Evolutionary conservation across 2,329 filamentous ascomycete genomes (phyloP).

Genomic region (Aspergillus pseudoterreus): DNA sequence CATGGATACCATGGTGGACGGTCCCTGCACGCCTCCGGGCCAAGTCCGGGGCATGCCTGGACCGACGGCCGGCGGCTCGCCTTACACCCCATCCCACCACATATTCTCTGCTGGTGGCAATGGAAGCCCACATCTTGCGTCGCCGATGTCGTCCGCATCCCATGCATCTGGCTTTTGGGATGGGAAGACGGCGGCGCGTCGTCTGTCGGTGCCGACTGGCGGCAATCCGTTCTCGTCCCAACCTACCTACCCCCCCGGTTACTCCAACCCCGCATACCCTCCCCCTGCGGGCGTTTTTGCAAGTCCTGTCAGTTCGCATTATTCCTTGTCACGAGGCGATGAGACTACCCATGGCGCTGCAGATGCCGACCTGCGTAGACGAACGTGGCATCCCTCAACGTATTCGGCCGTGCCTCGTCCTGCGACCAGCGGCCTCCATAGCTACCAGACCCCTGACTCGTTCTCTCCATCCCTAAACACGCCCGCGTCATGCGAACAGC

Average conservation of each 20-base stretch:
- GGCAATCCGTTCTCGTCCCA: conserved; percentile 70
- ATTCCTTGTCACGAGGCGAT: conserved; percentile 37
- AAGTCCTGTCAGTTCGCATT: conserved; percentile 65
- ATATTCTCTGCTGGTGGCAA: conserved; percentile 70
- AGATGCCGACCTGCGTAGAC: conserved; percentile 75
- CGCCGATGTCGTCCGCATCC: conserved; percentile 67
- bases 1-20: conserved; percentile 61
- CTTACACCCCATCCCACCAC: conserved; percentile 72
- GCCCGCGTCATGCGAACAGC: conserved; percentile 53
- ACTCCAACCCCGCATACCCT: conserved; percentile 52
- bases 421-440: conserved; percentile 69
- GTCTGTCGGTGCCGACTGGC: conserved; percentile 77
- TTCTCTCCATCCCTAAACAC: conserved; percentile 53
- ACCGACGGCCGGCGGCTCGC: conserved; percentile 69
- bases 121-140: conserved; percentile 74
- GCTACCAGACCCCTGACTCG: conserved; percentile 68
- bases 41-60: conserved; percentile 63
- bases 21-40: conserved; percentile 61
- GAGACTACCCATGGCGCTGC: conserved; percentile 36
- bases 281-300: conserved; percentile 60
- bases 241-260: conserved; percentile 58
- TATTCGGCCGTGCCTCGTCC: conserved; percentile 63
- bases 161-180: conserved; percentile 72
- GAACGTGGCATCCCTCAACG: conserved; percentile 81
- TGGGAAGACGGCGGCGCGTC: conserved; percentile 64